phyloP scores from a whole-genome alignment of 805 yeast genomes.

The Candida glaebosa region DNA sequence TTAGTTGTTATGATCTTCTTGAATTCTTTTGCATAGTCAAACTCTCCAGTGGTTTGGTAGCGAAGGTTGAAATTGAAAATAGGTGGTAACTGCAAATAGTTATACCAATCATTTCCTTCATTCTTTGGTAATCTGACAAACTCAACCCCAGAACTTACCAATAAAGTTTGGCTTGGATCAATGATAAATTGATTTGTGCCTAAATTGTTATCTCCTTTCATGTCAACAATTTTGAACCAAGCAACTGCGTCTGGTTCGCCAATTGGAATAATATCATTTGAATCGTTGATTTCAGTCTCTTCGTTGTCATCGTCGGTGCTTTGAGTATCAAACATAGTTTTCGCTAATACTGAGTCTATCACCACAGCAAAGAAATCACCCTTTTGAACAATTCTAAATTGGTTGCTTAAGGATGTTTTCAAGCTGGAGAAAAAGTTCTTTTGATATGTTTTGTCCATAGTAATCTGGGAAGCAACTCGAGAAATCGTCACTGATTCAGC shows the following conservation, averaged over 20 bases:
- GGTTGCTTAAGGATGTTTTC: conserved; percentile 56
- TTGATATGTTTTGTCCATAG: conserved; percentile 63
- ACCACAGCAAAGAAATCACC: conserved; percentile 76
- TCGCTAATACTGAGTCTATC: conserved; percentile 65
- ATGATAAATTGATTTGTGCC: conserved; percentile 47
- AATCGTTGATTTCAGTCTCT: conserved; percentile 9
- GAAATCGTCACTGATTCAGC: conserved; percentile 67
- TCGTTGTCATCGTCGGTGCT: conserved; percentile 19
- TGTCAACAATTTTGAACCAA: conserved; percentile 74
- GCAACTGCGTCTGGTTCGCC: conserved; percentile 72
- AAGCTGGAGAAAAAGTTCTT: conserved; percentile 58
- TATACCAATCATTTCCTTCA: conserved; percentile 39
- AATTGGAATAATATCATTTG: conserved; percentile 43
- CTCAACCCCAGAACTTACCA: conserved; percentile 66
- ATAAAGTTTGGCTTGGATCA: conserved; percentile 64
- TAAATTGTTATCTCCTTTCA: conserved; percentile 30
- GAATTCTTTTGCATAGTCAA: conserved; percentile 48
- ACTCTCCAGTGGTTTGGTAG: conserved; percentile 15
- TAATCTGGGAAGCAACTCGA: conserved; percentile 63
- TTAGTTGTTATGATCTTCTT: conserved; percentile 55
- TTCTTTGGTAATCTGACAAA: conserved; percentile 33
- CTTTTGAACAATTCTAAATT: conserved; percentile 54
- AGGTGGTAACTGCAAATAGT: conserved; percentile 44
- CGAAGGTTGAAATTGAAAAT: conserved; percentile 30
- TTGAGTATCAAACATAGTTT: conserved; percentile 43